These are phyloP conservation scores for Chaetoceros tenuissimus DNA, from an alignment of 108 stramenopile genomes.

Conservation along the genomic window DNA sequence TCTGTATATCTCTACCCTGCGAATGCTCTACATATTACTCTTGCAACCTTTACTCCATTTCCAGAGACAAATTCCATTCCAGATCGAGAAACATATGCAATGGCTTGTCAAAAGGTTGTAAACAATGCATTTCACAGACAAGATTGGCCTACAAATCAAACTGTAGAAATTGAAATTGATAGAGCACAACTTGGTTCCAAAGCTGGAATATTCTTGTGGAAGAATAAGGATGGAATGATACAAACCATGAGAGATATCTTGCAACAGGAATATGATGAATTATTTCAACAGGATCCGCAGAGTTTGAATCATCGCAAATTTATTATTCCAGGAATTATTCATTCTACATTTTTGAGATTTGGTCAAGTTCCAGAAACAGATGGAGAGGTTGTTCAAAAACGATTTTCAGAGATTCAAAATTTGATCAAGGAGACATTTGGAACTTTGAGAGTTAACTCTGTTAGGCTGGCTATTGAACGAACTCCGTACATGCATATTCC, in stretches of 20 bases:
- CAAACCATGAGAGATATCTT: slow-evolving; percentile 23
- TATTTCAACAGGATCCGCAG: not conserved
- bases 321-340: slow-evolving; percentile 33
- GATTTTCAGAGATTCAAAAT: slow-evolving; percentile 16
- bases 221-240: slow-evolving; percentile 28
- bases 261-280: not conserved
- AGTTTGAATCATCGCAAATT: slow-evolving; percentile 3
- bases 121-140: slow-evolving; percentile 11
- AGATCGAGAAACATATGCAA: slow-evolving; percentile 2
- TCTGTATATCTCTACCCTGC: slow-evolving; percentile 29
- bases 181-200: slow-evolving; percentile 32
- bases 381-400: slow-evolving; percentile 22
- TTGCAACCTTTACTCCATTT: slow-evolving; percentile 25
- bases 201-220: slow-evolving; percentile 46
- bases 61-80: not conserved
- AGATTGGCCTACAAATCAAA: slow-evolving; percentile 27
- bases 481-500: slow-evolving; percentile 46
- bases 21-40: slow-evolving; percentile 26
- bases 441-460: slow-evolving; percentile 2
- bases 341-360: slow-evolving; percentile 43
- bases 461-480: slow-evolving; percentile 23
- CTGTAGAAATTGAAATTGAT: slow-evolving; percentile 19
- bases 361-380: slow-evolving; percentile 11
- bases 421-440: slow-evolving; percentile 8
- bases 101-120: slow-evolving; percentile 5